These are phyloP conservation scores for Dentipellis sp. DNA, from an alignment of 768 basidiomycete species.

Conservation along the genomic window DNA sequence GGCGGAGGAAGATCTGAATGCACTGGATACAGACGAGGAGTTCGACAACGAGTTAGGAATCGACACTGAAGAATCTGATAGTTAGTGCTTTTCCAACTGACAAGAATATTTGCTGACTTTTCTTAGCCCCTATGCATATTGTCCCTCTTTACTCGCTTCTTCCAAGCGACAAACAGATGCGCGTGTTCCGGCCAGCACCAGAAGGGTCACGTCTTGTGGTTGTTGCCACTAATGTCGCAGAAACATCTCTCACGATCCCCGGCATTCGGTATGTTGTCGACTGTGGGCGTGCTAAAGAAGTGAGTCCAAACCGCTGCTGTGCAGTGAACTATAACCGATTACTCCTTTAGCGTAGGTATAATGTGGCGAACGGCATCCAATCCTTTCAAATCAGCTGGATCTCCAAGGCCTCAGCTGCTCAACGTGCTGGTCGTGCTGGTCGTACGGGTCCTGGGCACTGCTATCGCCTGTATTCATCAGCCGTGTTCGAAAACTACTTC, in stretches of 20 bases:
- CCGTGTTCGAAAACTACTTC: constrained; percentile 90
- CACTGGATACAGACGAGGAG: constrained; percentile 65
- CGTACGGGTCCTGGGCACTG: constrained; percentile 98
- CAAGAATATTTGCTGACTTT: neutral
- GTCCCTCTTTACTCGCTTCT: constrained; percentile 91
- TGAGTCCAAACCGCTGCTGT: constrained; percentile 19
- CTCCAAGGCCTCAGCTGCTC: constrained; percentile 25
- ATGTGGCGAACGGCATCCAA: constrained; percentile 75
- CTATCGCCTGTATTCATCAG: constrained; percentile 93
- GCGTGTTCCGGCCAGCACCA: constrained; percentile 82
- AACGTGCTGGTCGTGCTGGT: constrained; percentile 93
- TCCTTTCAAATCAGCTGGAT: constrained; percentile 87
- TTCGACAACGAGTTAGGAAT: constrained; percentile 48
- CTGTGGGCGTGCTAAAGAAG: constrained; percentile 92
- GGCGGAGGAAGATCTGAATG: constrained; percentile 61
- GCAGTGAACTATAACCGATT: constrained; percentile 1
- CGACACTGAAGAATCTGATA: constrained; percentile 57
- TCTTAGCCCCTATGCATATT: constrained; percentile 83
- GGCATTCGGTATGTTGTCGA: constrained; percentile 98
- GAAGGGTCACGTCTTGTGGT: constrained; percentile 78
- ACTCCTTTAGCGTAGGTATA: constrained; percentile 63
- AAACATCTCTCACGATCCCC: constrained; percentile 95
- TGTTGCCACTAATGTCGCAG: constrained; percentile 92
- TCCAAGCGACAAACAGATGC: constrained; percentile 91
- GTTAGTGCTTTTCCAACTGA: constrained; percentile 26